Evolutionary conservation across 768 basidiomycete species (phyloP).

Genomic region (Hericium rajendrae): DNA sequence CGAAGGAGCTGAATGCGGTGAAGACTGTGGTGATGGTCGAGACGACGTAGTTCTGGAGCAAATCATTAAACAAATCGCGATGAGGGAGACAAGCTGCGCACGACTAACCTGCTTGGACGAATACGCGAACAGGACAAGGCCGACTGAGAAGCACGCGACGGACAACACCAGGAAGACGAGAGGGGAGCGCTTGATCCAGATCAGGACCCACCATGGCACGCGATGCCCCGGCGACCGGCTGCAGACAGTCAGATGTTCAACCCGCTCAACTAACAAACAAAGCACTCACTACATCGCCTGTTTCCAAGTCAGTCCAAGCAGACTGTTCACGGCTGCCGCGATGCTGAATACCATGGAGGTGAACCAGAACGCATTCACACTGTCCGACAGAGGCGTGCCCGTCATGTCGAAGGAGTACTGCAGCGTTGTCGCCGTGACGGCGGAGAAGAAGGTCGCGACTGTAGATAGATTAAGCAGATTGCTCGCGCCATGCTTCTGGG

Average conservation of each 20-base stretch:
- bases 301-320: constrained; percentile 73
- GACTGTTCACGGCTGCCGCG: constrained; percentile 65
- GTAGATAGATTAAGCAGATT: constrained; percentile 69
- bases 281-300: constrained; percentile 73
- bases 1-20: constrained; percentile 65
- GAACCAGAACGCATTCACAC: constrained; percentile 70
- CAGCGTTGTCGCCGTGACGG: constrained; percentile 63
- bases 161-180: constrained; percentile 78
- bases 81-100: background rate
- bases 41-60: constrained; percentile 42
- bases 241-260: constrained; percentile 5
- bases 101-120: constrained; percentile 53
- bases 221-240: constrained; percentile 70
- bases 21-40: constrained; percentile 69
- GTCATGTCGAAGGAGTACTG: constrained; percentile 53
- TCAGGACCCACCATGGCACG: constrained; percentile 76
- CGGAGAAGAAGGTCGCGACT: constrained; percentile 71
- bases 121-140: constrained; percentile 69
- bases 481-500: constrained; percentile 60
- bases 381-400: constrained; percentile 29
- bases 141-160: constrained; percentile 74
- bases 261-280: background rate
- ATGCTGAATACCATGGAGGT: constrained; percentile 69
- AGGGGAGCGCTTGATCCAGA: constrained; percentile 82
- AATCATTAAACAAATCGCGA: background rate